phyloP scores from a whole-genome alignment of 345 rosid species.

The Eucalyptus brandiana region DNA sequence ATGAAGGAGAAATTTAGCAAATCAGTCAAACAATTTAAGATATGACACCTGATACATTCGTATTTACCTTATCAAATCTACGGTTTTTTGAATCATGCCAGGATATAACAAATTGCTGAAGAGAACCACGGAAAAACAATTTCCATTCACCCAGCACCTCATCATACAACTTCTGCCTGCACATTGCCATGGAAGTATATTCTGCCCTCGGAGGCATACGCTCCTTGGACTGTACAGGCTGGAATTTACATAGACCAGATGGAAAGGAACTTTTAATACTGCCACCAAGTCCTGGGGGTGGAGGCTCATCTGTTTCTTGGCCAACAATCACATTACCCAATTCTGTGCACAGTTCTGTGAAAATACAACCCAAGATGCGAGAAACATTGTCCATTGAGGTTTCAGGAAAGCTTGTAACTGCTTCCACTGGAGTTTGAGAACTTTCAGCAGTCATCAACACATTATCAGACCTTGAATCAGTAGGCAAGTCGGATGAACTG shows the following conservation, averaged over 20 bases:
- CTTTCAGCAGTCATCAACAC: not conserved
- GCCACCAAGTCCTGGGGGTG: conserved; percentile 64
- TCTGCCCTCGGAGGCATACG: conserved; percentile 29
- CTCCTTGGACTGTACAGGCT: conserved; percentile 23
- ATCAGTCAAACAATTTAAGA: not conserved
- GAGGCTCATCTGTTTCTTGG: conserved; percentile 36
- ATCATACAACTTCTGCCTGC: conserved; percentile 75
- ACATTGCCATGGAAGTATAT: conserved; percentile 57
- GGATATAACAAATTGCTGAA: conserved; percentile 25
- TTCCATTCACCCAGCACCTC: conserved; percentile 55
- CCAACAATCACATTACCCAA: conserved; percentile 16
- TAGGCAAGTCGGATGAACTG: not conserved
- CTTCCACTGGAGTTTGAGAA: conserved; percentile 11
- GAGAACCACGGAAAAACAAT: conserved; percentile 18
- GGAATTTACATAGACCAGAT: conserved; percentile 19
- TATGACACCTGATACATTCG: not conserved
- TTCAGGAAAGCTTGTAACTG: conserved; percentile 5
- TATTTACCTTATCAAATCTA: not conserved
- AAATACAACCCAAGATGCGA: conserved; percentile 20
- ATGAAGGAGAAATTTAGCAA: not conserved
- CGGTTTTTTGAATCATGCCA: conserved; percentile 7
- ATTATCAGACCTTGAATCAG: conserved; percentile 2
- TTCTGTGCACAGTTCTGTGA: conserved; percentile 20
- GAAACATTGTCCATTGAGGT: conserved; percentile 11
- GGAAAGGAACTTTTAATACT: conserved; percentile 8